Base-by-base conservation (phyloP, 352 stramenopile genomes). In the Globisporangium orthogonon region DNA sequence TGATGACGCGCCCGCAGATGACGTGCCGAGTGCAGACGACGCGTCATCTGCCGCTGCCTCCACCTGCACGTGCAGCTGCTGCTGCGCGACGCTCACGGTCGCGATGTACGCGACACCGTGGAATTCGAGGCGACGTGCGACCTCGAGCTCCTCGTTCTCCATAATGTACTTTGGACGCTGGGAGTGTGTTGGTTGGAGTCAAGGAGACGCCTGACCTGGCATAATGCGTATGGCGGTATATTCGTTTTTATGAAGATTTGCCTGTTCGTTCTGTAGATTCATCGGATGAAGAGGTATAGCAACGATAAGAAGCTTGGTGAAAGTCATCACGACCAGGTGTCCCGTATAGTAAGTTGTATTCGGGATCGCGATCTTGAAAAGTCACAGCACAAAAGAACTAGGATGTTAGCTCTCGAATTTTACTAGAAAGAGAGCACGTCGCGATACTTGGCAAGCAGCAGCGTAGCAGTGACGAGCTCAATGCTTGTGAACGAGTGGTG, bases 21-120 rank as follows among this genome's bases (percentile, higher is more conserved):
- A 46, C 18, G 37, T 13, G 10, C 9, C 37, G 37, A 41, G 18
- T n/a, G 44, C 5, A 0, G 18, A 37, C 4, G 28, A 7, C n/a
- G 41, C n/a, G 17, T 79, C 71, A 28, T 87, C 74, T 17, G 76
- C 37, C 9, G 37, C 37, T 15, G 10, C 66, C 53, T 91, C 83
- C 48, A 89, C 76, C 58, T 92, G 83, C 33, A 91, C 57, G 30
- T 81, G 63, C 17, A 93, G 75, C 61, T 78, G 63, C 51, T 89
- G 78, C 31, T 75, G 54, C 39, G 68, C 62, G 23, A 90, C 74
- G 50, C 73, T 66, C 35, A 90, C 66, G 41, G 83, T 88, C 62
- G 85, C 77, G n/a, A 88, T 69, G 65, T 90, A 91, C 47, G 65
- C 75, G 48, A 81, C 73, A 51, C 79, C 83, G 51, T 93, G 81